Evolutionary conservation across 345 rosid genomes (phyloP).

Genomic region (Gossypium longicalyx): DNA sequence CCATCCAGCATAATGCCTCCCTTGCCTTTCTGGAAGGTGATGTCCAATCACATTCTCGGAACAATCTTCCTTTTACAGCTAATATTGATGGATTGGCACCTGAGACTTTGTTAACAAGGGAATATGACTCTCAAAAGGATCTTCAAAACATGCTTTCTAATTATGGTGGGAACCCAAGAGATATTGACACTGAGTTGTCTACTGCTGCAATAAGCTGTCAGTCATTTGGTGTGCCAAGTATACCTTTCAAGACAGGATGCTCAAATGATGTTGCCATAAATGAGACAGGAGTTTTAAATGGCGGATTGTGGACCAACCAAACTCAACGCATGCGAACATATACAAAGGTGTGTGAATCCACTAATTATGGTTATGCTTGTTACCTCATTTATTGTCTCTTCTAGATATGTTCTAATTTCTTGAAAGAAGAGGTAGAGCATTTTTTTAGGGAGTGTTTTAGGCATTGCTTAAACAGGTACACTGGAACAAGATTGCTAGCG

Average conservation of each 20-base stretch:
- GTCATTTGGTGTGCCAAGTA: conserved; percentile 78
- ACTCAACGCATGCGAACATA: conserved; percentile 88
- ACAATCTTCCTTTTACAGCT: conserved; percentile 54
- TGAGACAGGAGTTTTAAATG: conserved; percentile 70
- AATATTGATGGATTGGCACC: conserved; percentile 65
- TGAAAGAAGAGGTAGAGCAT: not conserved
- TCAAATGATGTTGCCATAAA: conserved; percentile 67
- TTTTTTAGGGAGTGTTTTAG: not conserved
- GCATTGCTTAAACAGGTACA: not conserved
- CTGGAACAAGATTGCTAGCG: not conserved
- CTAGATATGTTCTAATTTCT: not conserved
- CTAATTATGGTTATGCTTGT: not conserved
- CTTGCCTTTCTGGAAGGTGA: conserved; percentile 82
- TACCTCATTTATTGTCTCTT: not conserved
- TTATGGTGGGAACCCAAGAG: conserved; percentile 69
- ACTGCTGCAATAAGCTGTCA: conserved; percentile 86
- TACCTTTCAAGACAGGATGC: conserved; percentile 67
- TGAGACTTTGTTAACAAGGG: conserved; percentile 76
- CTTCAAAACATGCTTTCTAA: conserved; percentile 84
- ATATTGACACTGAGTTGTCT: conserved; percentile 85
- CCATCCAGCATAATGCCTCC: conserved; percentile 63
- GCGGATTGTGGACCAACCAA: conserved; percentile 80
- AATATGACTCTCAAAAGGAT: conserved; percentile 91
- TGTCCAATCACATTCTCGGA: conserved; percentile 62
- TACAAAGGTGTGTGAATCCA: conserved; percentile 62